phyloP scores from a whole-genome alignment of 2,329 filamentous ascomycete species.

The Alternaria brassicae region DNA sequence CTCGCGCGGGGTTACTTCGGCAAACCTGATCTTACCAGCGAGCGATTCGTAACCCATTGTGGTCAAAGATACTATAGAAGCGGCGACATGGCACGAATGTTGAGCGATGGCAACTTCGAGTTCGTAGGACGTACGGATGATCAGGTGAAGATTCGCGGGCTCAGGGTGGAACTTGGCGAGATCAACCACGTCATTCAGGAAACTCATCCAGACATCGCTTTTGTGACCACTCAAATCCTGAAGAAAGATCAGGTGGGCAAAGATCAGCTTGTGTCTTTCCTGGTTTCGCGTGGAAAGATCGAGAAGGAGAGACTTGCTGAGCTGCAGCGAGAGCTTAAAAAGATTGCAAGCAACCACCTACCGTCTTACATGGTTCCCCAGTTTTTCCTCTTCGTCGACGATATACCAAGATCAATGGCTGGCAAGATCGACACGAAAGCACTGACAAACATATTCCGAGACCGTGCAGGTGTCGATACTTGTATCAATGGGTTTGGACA shows the following conservation, averaged over 20 bases:
- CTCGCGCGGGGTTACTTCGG: conserved; percentile 56
- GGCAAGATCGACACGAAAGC: conserved; percentile 52
- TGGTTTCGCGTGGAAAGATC: conserved; percentile 18
- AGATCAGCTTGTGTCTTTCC: conserved; percentile 48
- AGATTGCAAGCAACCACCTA: conserved; percentile 29
- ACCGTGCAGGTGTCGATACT: conserved; percentile 16
- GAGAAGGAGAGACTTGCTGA: conserved; percentile 15
- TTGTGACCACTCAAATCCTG: conserved; percentile 44
- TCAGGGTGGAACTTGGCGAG: conserved; percentile 50
- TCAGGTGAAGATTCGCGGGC: conserved; percentile 51
- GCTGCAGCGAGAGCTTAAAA: conserved; percentile 29
- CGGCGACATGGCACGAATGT: conserved; percentile 50
- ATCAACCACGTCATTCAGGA: conserved; percentile 44
- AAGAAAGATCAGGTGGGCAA: conserved; percentile 35
- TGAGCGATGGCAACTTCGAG: conserved; percentile 49
- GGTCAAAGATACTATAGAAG: conserved; percentile 49
- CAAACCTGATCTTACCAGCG: conserved; percentile 40
- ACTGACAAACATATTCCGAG: conserved; percentile 40
- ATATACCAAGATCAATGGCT: conserved; percentile 49
- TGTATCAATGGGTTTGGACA: conserved; percentile 7
- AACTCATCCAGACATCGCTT: conserved; percentile 28
- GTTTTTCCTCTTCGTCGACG: conserved; percentile 43
- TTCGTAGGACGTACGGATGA: conserved; percentile 50
- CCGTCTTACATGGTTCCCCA: conserved; percentile 51
- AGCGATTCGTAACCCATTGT: conserved; percentile 40